Evolutionary conservation across 176 grass and related monocot species (phyloP), one percentile per base, ranked within the genome.

Genomic region (Miscanthus lutarioriparius): DNA sequence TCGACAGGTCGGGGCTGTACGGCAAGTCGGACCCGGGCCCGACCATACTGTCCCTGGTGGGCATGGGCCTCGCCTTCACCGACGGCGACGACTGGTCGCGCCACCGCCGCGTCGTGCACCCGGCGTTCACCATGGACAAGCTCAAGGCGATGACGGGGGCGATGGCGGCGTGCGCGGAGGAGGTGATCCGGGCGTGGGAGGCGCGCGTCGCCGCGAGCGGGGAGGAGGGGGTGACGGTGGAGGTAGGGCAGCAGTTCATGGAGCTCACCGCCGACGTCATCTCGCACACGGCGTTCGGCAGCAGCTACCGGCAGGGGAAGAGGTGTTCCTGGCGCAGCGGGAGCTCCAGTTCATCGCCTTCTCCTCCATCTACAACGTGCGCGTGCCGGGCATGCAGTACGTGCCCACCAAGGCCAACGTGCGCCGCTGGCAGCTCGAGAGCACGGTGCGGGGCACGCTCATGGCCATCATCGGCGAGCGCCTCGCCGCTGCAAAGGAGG

Each of bases 101-200:
- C 33, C 92, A 94, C 65, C 81, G 90, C 26, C 83, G 82, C 20
- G 82, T 90, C 35, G 69, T 92, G 70, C 83, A 89, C 82, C 89
- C 92, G 49, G 92, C 90, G 26, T 94, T 94, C 90, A n/a, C 87
- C 81, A 92, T 90, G 84, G 92, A 92, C 74, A 94, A 90, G 81
- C 92, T 94, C 85, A 92, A 94, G 90, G 56, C 43, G 85, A 86
- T 94, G 85, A 83, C 82, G 26, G 66, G 66, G 19, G 80, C 70
- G 20, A 94, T 88, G 74, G 76, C 82, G 15, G 70, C 64, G 83
- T 90, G 92, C 40, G 74, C 87, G 3, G 74, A 2, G 28, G 83
- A 84, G 19, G 82, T 92, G 87, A 39, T 94, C 48, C 20, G 78
- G 68, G 32, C 2, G 9, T 95, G 93, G 93, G 80, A 88, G 76